Percentiles rank a stretch among this genome's conserved stretches.
These are phyloP conservation scores for Seiridium cupressi DNA, from an alignment of 2,329 filamentous ascomycete genomes.

Conservation along the genomic window DNA sequence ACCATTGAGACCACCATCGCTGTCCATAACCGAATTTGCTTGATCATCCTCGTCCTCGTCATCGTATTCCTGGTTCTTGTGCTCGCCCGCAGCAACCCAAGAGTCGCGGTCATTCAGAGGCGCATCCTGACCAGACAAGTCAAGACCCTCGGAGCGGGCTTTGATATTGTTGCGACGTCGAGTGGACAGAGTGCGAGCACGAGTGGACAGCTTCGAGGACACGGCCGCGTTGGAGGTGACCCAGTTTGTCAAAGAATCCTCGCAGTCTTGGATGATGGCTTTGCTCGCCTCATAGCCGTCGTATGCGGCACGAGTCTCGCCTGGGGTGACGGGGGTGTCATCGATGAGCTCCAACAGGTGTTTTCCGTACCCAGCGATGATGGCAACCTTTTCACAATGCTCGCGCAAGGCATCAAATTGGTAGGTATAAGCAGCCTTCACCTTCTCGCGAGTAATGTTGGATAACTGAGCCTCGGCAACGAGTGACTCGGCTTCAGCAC, in stretches of 20 bases:
- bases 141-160: constrained; percentile 68
- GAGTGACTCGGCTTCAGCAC: constrained; percentile 96
- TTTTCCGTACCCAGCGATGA: constrained; percentile 97
- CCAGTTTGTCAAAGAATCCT: constrained; percentile 97
- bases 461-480: constrained; percentile 97
- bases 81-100: constrained; percentile 74
- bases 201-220: constrained; percentile 80
- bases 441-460: constrained; percentile 99
- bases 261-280: constrained; percentile 98
- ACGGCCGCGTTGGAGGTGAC: constrained; percentile 87
- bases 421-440: constrained; percentile 97
- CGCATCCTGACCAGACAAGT: constrained; percentile 79
- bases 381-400: constrained; percentile 96
- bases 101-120: constrained; percentile 76
- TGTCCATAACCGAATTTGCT: constrained; percentile 50
- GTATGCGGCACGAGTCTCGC: constrained; percentile 92
- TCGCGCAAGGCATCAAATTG: constrained; percentile 97
- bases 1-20: constrained; percentile 51
- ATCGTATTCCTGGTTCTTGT: constrained; percentile 57
- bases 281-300: constrained; percentile 98
- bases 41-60: constrained; percentile 66
- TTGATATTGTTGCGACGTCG: constrained; percentile 73
- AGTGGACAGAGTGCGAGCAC: constrained; percentile 83
- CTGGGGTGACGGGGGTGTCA: constrained; percentile 93
- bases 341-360: constrained; percentile 96